These are phyloP conservation scores for Farysia itapuensis DNA, from an alignment of 1,284 basidiomycete genomes.

Conservation along the genomic window DNA sequence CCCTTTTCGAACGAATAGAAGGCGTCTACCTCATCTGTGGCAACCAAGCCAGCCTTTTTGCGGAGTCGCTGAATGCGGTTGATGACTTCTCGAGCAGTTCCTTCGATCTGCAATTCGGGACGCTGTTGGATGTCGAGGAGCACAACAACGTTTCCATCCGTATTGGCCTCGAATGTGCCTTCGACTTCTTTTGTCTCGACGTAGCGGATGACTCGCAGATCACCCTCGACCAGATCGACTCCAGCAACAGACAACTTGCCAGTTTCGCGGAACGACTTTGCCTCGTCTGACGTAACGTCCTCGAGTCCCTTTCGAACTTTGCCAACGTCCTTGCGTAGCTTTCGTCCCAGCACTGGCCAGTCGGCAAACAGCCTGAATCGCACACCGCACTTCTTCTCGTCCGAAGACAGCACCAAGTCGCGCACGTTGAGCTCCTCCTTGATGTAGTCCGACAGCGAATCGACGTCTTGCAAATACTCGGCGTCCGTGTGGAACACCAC, in stretches of 20 bases:
- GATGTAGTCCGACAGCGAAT: constrained; percentile 83
- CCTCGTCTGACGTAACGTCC: constrained; percentile 75
- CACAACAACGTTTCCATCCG: constrained; percentile 91
- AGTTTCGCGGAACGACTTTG: constrained; percentile 75
- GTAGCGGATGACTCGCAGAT: constrained; percentile 85
- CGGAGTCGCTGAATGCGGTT: constrained; percentile 94
- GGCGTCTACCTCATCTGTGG: constrained; percentile 89
- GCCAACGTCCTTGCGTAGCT: constrained; percentile 87
- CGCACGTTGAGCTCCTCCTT: constrained; percentile 94
- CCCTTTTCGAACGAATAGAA: constrained; percentile 81
- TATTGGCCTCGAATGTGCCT: constrained; percentile 75
- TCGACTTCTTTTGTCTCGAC: constrained; percentile 68
- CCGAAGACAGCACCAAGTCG: constrained; percentile 81
- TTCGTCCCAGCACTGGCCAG: constrained; percentile 90
- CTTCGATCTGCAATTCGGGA: constrained; percentile 82
- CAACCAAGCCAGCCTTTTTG: constrained; percentile 91
- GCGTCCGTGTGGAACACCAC: constrained; percentile 88
- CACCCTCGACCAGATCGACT: constrained; percentile 83
- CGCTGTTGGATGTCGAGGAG: constrained; percentile 85
- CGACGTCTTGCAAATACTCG: constrained; percentile 83
- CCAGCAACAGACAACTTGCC: constrained; percentile 85
- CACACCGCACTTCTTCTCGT: constrained; percentile 83
- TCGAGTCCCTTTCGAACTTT: constrained; percentile 89
- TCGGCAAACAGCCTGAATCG: constrained; percentile 90
- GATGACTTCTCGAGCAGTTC: constrained; percentile 83